Evolutionary conservation across 2,329 filamentous ascomycete genomes (phyloP).

Genomic region (Epichloe elymi): DNA sequence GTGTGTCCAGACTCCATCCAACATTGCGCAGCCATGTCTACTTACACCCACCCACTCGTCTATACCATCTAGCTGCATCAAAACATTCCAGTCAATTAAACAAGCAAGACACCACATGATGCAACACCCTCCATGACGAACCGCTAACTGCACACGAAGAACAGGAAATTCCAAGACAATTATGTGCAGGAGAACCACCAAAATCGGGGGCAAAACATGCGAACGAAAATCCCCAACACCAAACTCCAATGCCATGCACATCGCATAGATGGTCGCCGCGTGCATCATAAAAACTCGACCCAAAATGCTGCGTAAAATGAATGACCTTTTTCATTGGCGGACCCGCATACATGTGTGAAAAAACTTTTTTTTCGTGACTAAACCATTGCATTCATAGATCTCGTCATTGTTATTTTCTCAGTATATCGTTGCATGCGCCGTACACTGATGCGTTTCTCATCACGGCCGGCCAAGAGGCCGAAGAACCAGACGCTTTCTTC

Average conservation of each 20-base stretch:
- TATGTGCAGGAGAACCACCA: too few species aligned
- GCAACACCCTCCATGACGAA: not conserved
- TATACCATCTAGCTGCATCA: not conserved
- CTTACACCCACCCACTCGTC: not conserved
- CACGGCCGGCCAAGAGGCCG: constrained; percentile 26
- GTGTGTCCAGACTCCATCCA: too few species aligned
- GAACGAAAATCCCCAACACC: too few species aligned
- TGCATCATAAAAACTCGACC: too few species aligned
- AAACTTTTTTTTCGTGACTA: not conserved
- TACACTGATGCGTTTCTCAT: constrained; percentile 30
- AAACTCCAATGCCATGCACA: too few species aligned
- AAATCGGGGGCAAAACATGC: too few species aligned
- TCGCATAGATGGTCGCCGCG: too few species aligned
- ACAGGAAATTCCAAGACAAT: too few species aligned
- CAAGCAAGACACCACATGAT: not conserved
- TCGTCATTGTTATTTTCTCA: constrained; percentile 21
- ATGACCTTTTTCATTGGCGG: too few species aligned
- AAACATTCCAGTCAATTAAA: constrained; percentile 2
- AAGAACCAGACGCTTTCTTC: constrained; percentile 41
- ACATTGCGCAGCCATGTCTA: too few species aligned
- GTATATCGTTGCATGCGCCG: constrained; percentile 32
- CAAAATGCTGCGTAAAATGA: too few species aligned
- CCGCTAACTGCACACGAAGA: too few species aligned
- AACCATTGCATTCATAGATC: constrained; percentile 14
- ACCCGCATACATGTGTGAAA: not conserved